phyloP scores from a whole-genome alignment of 306 rosid genomes.

The Fagus crenata region DNA sequence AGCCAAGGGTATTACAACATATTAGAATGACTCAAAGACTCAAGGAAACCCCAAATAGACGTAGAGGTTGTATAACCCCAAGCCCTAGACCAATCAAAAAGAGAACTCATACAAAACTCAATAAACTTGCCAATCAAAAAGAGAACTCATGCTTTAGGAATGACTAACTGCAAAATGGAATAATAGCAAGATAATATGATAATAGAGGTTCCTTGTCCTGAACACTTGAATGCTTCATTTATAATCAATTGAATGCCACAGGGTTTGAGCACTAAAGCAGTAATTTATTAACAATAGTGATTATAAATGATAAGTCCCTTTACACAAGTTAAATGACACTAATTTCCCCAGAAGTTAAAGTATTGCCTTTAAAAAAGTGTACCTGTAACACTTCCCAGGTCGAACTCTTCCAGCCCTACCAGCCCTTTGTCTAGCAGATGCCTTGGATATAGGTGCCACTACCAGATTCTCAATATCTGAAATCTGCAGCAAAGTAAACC shows the following conservation, averaged over 20 bases:
- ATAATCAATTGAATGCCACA: neutral
- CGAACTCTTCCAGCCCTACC: slow-evolving; percentile 98
- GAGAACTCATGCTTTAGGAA: neutral
- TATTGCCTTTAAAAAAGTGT: slow-evolving; percentile 6
- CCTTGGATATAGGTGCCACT: slow-evolving; percentile 88
- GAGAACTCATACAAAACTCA: too few relatives aligned
- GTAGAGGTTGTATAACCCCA: too few relatives aligned
- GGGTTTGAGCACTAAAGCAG: slow-evolving; percentile 11
- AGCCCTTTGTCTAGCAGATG: slow-evolving; percentile 95
- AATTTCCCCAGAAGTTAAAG: neutral
- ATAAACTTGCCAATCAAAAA: too few relatives aligned
- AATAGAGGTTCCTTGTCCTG: neutral
- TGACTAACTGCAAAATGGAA: neutral
- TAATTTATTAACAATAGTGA: neutral
- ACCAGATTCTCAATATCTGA: slow-evolving; percentile 91
- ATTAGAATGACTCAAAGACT: too few relatives aligned
- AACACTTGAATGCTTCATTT: neutral
- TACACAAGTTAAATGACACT: slow-evolving; percentile 2
- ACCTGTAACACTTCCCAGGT: slow-evolving; percentile 99
- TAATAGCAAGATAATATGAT: neutral
- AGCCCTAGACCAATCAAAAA: too few relatives aligned
- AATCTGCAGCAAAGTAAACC: slow-evolving; percentile 45
- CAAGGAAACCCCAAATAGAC: too few relatives aligned
- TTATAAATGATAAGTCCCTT: slow-evolving; percentile 13
- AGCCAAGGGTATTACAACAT: too few relatives aligned